Evolutionary conservation across 2,329 filamentous ascomycete genomes (phyloP).

Genomic region (Epichloe baconii): DNA sequence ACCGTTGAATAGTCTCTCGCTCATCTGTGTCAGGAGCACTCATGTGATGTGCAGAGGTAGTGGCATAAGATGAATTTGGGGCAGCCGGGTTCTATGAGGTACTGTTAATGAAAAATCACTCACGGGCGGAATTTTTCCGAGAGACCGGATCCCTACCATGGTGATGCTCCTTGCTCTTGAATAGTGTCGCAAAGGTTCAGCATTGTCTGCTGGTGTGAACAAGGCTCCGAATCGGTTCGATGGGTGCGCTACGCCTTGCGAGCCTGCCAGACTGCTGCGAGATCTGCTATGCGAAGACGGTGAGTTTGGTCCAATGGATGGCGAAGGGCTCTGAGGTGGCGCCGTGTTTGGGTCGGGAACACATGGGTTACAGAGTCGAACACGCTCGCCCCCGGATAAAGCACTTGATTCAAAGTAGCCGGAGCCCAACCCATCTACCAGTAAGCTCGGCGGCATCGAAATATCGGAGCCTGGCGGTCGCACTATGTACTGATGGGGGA

Average conservation of each 20-base stretch:
- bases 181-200: slow-evolving; percentile 23
- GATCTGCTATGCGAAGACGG: slow-evolving; percentile 30
- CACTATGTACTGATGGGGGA: slow-evolving; percentile 86
- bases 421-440: slow-evolving; percentile 26
- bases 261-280: slow-evolving; percentile 28
- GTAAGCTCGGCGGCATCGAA: slow-evolving; percentile 20
- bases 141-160: slow-evolving; percentile 27
- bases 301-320: slow-evolving; percentile 18
- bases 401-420: slow-evolving; percentile 30
- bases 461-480: slow-evolving; percentile 47
- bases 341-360: slow-evolving; percentile 48
- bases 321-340: slow-evolving; percentile 33
- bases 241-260: slow-evolving; percentile 16
- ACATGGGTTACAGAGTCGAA: slow-evolving; percentile 48
- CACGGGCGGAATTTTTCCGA: background rate
- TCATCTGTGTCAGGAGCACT: slow-evolving; percentile 17
- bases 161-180: slow-evolving; percentile 33
- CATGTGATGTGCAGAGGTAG: slow-evolving; percentile 16
- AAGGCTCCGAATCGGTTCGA: slow-evolving; percentile 24
- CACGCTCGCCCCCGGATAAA: slow-evolving; percentile 41
- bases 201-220: slow-evolving; percentile 18
- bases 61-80: slow-evolving; percentile 7
- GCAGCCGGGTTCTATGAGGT: slow-evolving; percentile 8
- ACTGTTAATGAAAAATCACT: background rate
- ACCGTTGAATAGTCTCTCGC: slow-evolving; percentile 20